Evolutionary conservation across 2,329 filamentous ascomycete species (phyloP).

Genomic region (Fusarium bactridioides): DNA sequence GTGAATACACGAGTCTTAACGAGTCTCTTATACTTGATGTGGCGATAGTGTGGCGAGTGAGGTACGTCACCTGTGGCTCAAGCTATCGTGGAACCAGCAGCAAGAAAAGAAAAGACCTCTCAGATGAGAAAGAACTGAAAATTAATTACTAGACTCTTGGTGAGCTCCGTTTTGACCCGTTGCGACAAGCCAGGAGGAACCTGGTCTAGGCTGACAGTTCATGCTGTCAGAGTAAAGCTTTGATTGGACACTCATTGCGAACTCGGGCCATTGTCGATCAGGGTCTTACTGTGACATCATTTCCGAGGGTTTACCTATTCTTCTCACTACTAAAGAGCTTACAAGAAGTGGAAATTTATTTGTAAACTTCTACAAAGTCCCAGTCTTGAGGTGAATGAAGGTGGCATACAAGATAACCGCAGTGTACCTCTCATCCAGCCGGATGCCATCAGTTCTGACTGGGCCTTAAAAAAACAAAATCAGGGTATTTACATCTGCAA

Average conservation of each 20-base stretch:
- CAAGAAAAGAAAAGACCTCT: background rate
- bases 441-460: background rate
- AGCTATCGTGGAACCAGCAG: conserved; percentile 3
- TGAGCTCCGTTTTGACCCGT: conserved; percentile 2
- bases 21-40: conserved; percentile 37
- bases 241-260: conserved; percentile 12
- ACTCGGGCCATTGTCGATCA: conserved; percentile 10
- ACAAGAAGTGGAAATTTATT: background rate
- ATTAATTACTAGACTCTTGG: background rate
- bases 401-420: background rate
- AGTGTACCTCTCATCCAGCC: background rate
- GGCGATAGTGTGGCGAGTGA: conserved; percentile 39
- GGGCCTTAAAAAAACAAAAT: conserved; percentile 6
- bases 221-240: background rate
- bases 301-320: background rate
- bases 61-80: conserved; percentile 42
- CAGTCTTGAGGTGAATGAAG: background rate
- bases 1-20: background rate
- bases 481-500: conserved; percentile 24
- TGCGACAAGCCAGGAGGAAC: background rate
- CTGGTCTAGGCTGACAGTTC: background rate
- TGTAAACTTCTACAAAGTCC: conserved; percentile 10
- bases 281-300: conserved; percentile 28
- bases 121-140: background rate
- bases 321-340: background rate